These are phyloP conservation scores for Penicillium sp. DNA, from an alignment of 2,329 filamentous ascomycete species.

Conservation along the genomic window DNA sequence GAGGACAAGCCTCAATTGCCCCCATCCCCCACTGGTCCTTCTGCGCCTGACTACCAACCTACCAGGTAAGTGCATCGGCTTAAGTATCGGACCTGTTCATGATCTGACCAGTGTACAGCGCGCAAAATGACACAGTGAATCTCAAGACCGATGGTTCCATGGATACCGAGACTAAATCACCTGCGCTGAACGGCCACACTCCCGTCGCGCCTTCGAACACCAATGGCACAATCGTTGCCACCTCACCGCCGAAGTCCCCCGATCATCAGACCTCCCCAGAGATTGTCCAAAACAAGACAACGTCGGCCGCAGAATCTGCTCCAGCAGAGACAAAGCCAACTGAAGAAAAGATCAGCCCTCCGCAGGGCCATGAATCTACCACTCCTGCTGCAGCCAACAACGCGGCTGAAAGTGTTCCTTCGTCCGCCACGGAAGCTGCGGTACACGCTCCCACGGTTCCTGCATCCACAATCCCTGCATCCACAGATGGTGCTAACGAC, in stretches of 20 bases:
- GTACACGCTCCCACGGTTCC: not conserved
- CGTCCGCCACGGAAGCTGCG: not conserved
- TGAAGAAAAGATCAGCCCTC: not conserved
- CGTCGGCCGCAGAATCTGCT: constrained; percentile 6
- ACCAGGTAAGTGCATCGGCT: constrained; percentile 23
- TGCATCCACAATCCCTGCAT: not conserved
- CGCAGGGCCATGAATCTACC: not conserved
- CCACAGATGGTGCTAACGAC: constrained; percentile 8
- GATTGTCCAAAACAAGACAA: constrained; percentile 9
- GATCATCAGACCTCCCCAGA: not conserved
- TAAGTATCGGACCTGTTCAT: not conserved
- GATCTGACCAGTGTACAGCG: constrained; percentile 14
- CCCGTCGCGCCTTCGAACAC: constrained; percentile 16
- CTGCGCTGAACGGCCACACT: constrained; percentile 27
- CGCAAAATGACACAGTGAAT: constrained; percentile 14
- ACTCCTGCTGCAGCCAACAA: not conserved
- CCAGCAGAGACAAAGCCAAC: constrained; percentile 6
- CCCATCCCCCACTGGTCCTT: constrained; percentile 28
- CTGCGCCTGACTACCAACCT: constrained; percentile 22
- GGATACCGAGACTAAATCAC: constrained; percentile 11
- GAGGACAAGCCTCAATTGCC: constrained; percentile 37
- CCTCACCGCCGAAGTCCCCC: constrained; percentile 28
- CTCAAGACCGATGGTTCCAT: constrained; percentile 18
- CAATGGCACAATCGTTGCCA: constrained; percentile 25
- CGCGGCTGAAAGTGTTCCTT: not conserved